phyloP scores from a whole-genome alignment of 73 alveolate genomes.

The Blepharisma japonicum region DNA sequence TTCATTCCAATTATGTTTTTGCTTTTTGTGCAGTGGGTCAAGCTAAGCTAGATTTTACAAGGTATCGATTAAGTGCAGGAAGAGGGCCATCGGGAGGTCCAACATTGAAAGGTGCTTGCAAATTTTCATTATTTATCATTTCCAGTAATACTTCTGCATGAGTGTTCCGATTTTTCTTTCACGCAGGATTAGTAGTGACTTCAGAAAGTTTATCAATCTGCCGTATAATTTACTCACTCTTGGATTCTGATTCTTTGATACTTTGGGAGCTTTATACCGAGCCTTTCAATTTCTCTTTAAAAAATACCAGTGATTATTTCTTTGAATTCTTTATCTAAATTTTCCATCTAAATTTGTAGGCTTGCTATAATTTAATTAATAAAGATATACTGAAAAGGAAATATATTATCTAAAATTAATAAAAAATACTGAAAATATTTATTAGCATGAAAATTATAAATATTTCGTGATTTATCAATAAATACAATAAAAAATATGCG shows the following conservation, averaged over 20 bases:
- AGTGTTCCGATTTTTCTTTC: neutral
- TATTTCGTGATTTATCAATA: too few relatives aligned
- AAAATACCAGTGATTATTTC: neutral
- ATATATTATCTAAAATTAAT: too few relatives aligned
- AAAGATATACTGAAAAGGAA: neutral
- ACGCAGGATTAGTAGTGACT: neutral
- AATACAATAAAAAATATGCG: too few relatives aligned
- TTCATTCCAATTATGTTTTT: neutral
- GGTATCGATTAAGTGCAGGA: neutral
- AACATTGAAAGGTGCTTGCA: neutral
- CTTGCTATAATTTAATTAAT: neutral
- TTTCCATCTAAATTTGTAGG: neutral
- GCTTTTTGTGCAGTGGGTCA: neutral
- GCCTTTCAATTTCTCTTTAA: neutral
- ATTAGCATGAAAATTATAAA: too few relatives aligned
- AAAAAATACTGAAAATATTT: too few relatives aligned
- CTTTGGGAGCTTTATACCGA: neutral
- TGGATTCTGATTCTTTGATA: neutral
- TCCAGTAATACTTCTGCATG: neutral
- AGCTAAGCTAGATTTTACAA: neutral
- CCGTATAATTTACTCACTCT: too few relatives aligned
- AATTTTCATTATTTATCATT: neutral
- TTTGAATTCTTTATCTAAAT: neutral
- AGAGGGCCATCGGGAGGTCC: neutral
- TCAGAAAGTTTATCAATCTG: neutral